Base-by-base conservation (phyloP, 148 eudicot genomes). In the Simmondsia chinensis region DNA sequence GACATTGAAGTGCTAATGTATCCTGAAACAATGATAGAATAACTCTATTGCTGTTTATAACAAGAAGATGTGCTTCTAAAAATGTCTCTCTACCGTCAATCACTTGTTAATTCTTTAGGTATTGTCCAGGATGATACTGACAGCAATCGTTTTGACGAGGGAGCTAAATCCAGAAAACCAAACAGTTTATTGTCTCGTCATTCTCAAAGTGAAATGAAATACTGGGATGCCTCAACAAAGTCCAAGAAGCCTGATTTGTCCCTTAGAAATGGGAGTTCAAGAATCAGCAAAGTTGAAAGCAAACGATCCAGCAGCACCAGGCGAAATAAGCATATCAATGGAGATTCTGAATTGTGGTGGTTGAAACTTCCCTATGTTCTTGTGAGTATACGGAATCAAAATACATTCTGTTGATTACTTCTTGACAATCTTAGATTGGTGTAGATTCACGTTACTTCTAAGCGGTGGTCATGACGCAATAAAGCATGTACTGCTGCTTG, bases 311-410 rank as follows among this genome's bases (percentile, higher is more conserved):
- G 34, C 41, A 45, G 51, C 49, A 41, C 29, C 33, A 17, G 50
- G 16, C 42, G 48, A 31, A 61, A 45, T 48, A 56, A 46, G 48
- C 33, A 39, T 31, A 32, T 44, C 12, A 47, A 27, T 44, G 59
- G 25, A 43, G 60, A 63, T 44, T 55, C 63, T 38, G 59, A 64
- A 18, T 17, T 37, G 0, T 84, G 97, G 95, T 89, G 97, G 97
- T 52, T 46, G 51, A 60, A 60, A 43, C 97, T 89, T 67, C 97
- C 95, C 13, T 89, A 77, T 63, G 87, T 85, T 59, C 54, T 76
- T 33, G 97, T 89, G 66, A 50, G 86, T 75, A 25, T 6, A 27
- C 39, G 32, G 29, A 28, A 21, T 25, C 21, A n/a, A n/a, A 12
- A 44, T 31, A 32, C 31, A 6, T 29, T 25, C 11, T 33, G 8